Evolutionary conservation across 2,329 filamentous ascomycete genomes (phyloP), one percentile per base, ranked within the genome.

Genomic region (Juglanconis juglandina): DNA sequence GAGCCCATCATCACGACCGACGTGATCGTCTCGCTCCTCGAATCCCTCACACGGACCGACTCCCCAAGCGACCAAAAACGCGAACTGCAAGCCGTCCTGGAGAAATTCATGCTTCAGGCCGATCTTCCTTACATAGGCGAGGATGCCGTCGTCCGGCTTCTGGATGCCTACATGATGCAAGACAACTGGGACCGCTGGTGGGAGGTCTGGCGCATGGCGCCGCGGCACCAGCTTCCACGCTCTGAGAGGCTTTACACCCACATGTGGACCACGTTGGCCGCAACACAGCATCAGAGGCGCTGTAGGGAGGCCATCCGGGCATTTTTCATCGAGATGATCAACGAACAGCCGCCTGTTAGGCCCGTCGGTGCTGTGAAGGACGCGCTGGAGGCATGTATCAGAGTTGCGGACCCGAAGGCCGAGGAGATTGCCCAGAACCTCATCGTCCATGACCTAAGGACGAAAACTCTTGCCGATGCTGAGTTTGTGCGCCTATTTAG

Each of bases 261-360:
- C 39, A 73, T 86, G 33, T 88, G 84, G 68, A 65, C 70, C 13
- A 68, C 76, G 34, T 76, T 86, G 56, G 79, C 81, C 1, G 68
- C 74, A 4, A 77, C 79, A 0, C 66, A 71, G 0, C 73, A 82
- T 64, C 72, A 77, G 59, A 66, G 60, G 52, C 70, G 75, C 63
- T 86, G 77, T 69, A 77, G 72, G 56, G 76, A 77, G 61, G 79
- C 75, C 30, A 72, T 84, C 63, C 79, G 78, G n/a, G 79, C 75
- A 63, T 82, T 81, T 68, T 77, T 84, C n/a, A 77, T 79, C 2
- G 84, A 87, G 68, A 87, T 90, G 83, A 63, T 76, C 17, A 70
- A 73, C 51, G 87, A 90, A 68, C 63, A 76, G 0, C 80, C 81
- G 1, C 73, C 75, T 0, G 76, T 90, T 14, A 56, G 64, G 32